Base-by-base conservation (phyloP, 108 stramenopile species). In the Pseudonitzschia multiseries region DNA sequence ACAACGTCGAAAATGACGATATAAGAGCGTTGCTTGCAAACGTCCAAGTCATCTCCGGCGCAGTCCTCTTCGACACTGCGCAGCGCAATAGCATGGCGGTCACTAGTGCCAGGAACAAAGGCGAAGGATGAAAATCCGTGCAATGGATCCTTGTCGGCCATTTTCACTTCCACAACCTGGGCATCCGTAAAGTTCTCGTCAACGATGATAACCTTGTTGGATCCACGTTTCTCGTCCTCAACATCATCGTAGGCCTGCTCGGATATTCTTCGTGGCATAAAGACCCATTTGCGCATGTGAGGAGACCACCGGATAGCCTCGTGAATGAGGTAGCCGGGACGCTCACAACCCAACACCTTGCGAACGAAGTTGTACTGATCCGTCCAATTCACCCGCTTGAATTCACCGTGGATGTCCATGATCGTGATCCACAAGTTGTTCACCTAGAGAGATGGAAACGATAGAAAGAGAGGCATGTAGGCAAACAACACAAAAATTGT, bases 91-190 rank as follows among this genome's bases (percentile, higher is more conserved):
- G 88, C 91, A 59, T 93, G 93, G 10, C 86, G 82, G 61, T 95
- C 95, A 12, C 83, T 81, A 24, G 93, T 92, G 21, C 82, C 84
- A 12, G 97, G 97, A n/a, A 97, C 91, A 79, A 98, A 96, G 51
- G 96, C 96, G 83, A 97, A 93, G 24, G 93, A 81, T 22, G 93
- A 96, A 76, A 98, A 98, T 65, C 96, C 96, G 69, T 93, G 93
- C 50, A 96, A 87, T 24, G 88, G 77, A 79, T 92, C 87, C 65
- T 79, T 68, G 51, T 79, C 74, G 14, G 65, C 56, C 81, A 76
- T 78, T 4, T 77, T 87, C 28, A 92, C 89, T 21, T 92, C 87
- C 21, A 94, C 92, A 57, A 92, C 87, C 28, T 80, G 44, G 29
- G 84, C 74, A 0, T 78, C 69, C 8, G 86, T 86, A 73, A 96